Evolutionary conservation across 1,284 basidiomycete genomes (phyloP), one percentile per base, ranked within the genome.

Genomic region (Quambalaria eucalypti): DNA sequence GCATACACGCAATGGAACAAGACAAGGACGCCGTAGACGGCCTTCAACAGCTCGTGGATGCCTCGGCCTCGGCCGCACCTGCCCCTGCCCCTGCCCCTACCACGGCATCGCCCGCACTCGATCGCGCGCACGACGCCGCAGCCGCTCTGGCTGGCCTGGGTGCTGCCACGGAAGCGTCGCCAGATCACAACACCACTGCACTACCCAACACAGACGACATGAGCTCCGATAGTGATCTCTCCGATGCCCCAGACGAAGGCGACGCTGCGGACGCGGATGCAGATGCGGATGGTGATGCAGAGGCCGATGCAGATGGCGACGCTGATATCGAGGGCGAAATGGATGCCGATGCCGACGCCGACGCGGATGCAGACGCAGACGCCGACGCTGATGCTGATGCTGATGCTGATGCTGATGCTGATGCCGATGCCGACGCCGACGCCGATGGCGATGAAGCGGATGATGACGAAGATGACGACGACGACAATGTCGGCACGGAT

Each of bases 141-240:
- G 47, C 53, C 19, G 55, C 51, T 7, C 48, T 48, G 28, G 53
- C 40, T 25, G 36, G 36, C 21, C 36, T 39, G 36, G 36, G 36
- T n/a, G 36, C 16, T 12, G 16, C n/a, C n/a, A n/a, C n/a, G n/a
- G n/a, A n/a, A n/a, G n/a, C n/a, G n/a, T n/a, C n/a, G n/a, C n/a
- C n/a, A n/a, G n/a, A n/a, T n/a, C n/a, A n/a, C n/a, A n/a, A n/a
- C n/a, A n/a, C n/a, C n/a, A n/a, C n/a, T n/a, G n/a, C n/a, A n/a
- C n/a, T n/a, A n/a, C n/a, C 36, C 50, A 16, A 48, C 39, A 7
- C 62, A 61, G 62, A 67, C 54, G 65, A 62, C 46, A 59, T 69
- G 52, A 68, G 66, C 51, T 64, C 60, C 50, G 67, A 68, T 44
- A 69, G 68, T 57, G 68, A 69, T 33, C 61, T 56, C 28, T 42